A percentile compares a stretch with the other conserved stretches of the same genome.
These are phyloP conservation scores for Phellopilus nigrolimitatus DNA, from an alignment of 1,284 basidiomycete species.

Conservation along the genomic window DNA sequence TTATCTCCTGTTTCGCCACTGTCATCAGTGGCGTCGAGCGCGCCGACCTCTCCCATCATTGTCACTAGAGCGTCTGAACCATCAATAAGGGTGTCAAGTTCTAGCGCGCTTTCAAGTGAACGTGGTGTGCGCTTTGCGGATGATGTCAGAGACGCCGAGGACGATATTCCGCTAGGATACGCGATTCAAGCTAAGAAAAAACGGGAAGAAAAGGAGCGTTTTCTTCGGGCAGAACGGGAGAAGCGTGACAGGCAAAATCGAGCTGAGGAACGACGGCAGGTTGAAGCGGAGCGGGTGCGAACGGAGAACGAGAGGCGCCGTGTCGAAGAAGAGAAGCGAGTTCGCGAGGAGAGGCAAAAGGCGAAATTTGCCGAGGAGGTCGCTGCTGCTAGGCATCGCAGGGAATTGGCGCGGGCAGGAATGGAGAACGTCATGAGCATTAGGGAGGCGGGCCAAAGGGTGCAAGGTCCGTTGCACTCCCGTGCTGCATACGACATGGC, in stretches of 20 bases:
- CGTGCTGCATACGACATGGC: conserved; percentile 34
- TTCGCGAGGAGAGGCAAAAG: conserved; percentile 43
- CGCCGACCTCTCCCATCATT: not conserved
- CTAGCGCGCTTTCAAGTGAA: not conserved
- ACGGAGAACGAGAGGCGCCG: conserved; percentile 53
- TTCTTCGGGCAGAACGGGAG: conserved; percentile 56
- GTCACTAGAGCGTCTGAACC: not conserved
- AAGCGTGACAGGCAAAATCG: conserved; percentile 42
- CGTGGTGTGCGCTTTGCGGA: conserved; percentile 9
- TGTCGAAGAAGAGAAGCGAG: conserved; percentile 36
- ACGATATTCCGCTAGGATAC: conserved; percentile 62
- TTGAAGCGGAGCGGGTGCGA: conserved; percentile 48
- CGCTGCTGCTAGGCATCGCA: conserved; percentile 51
- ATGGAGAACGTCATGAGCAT: conserved; percentile 25
- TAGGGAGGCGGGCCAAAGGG: conserved; percentile 18
- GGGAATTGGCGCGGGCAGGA: conserved; percentile 53
- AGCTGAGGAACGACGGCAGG: conserved; percentile 45
- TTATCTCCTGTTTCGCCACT: conserved; percentile 9
- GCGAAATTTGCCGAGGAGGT: conserved; percentile 56
- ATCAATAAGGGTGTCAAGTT: not conserved
- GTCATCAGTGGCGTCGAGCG: not conserved
- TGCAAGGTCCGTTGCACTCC: conserved; percentile 30
- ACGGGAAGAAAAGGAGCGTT: conserved; percentile 64
- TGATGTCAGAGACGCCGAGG: conserved; percentile 39
- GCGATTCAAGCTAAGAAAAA: conserved; percentile 63